A percentile compares a stretch with the other conserved stretches of the same genome.
These are phyloP conservation scores for Mortierella antarctica DNA, from an alignment of 192 early-diverging fungal species.

Conservation along the genomic window DNA sequence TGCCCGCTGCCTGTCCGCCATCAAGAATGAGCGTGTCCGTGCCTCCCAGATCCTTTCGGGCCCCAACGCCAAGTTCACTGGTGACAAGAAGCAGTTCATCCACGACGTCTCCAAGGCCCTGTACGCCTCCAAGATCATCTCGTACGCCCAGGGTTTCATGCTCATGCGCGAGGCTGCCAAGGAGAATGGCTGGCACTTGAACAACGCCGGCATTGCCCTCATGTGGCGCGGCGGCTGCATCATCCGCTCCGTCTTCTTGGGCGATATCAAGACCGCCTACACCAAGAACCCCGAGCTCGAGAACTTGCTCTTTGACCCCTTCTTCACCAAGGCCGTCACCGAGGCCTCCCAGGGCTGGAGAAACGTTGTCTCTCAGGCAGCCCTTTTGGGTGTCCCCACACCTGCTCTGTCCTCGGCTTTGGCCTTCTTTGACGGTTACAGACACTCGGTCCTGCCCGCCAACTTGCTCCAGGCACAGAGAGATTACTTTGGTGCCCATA, in stretches of 20 bases:
- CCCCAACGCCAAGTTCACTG: conserved; percentile 77
- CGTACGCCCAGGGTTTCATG: conserved; percentile 99
- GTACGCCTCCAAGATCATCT: conserved; percentile 98
- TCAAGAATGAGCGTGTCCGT: conserved; percentile 95
- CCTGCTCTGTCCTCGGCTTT: conserved; percentile 92
- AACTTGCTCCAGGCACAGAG: conserved; percentile 98
- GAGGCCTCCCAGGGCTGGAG: conserved; percentile 89
- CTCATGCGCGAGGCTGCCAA: conserved; percentile 95
- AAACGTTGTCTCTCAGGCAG: conserved; percentile 83
- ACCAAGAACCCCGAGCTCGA: conserved; percentile 85
- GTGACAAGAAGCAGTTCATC: conserved; percentile 91
- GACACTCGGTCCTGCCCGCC: conserved; percentile 88
- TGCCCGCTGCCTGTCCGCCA: conserved; percentile 93
- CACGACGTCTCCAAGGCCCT: conserved; percentile 91
- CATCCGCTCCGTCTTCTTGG: conserved; percentile 96
- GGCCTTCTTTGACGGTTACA: conserved; percentile 98
- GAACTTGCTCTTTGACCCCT: conserved; percentile 95
- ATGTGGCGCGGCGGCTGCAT: conserved; percentile 99
- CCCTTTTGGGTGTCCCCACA: conserved; percentile 87
- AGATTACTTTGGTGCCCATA: conserved; percentile 99
- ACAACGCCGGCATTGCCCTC: conserved; percentile 96
- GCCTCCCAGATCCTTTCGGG: conserved; percentile 90
- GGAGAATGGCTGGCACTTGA: conserved; percentile 93
- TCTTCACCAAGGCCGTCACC: conserved; percentile 94
- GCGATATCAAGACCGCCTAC: conserved; percentile 97